These are phyloP conservation scores for Lentinula novae-zelandiae DNA, from an alignment of 1,284 basidiomycete genomes.

Conservation along the genomic window DNA sequence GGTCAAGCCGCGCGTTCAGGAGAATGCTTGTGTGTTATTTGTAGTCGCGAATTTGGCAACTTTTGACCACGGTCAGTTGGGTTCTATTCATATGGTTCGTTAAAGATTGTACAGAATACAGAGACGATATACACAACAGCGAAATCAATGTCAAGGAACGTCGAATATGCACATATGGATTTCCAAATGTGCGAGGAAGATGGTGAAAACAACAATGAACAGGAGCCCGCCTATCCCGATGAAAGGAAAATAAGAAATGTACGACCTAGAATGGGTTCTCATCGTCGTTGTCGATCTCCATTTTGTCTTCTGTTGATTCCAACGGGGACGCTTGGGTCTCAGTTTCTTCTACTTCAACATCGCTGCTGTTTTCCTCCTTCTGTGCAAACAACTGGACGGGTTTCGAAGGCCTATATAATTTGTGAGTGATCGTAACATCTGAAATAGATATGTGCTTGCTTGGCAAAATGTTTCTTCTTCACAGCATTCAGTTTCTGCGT, in stretches of 20 bases:
- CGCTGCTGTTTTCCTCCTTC: conserved; percentile 38
- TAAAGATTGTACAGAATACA: not conserved
- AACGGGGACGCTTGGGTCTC: conserved; percentile 16
- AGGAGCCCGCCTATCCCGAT: conserved; percentile 10
- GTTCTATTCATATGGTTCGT: not conserved
- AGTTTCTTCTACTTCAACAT: conserved; percentile 27
- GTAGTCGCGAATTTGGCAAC: not conserved
- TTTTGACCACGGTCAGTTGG: not conserved
- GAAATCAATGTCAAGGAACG: conserved; percentile 6
- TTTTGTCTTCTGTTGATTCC: conserved; percentile 24
- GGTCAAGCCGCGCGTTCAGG: no score
- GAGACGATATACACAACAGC: conserved; percentile 1
- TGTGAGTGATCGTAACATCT: conserved; percentile 12
- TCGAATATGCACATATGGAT: conserved; percentile 10
- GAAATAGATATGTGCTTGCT: conserved; percentile 47
- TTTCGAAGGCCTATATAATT: conserved; percentile 44
- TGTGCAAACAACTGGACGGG: conserved; percentile 59
- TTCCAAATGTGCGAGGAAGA: not conserved
- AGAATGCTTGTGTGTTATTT: no score
- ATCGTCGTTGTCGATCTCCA: conserved; percentile 48
- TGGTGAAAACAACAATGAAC: conserved; percentile 1
- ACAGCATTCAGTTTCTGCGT: conserved; percentile 85
- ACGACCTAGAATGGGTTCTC: conserved; percentile 56
- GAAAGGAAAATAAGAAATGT: not conserved
- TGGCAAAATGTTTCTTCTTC: conserved; percentile 89